Conservation (phyloP, 805 yeast species). For the Metschnikowia kunwiensis region DNA sequence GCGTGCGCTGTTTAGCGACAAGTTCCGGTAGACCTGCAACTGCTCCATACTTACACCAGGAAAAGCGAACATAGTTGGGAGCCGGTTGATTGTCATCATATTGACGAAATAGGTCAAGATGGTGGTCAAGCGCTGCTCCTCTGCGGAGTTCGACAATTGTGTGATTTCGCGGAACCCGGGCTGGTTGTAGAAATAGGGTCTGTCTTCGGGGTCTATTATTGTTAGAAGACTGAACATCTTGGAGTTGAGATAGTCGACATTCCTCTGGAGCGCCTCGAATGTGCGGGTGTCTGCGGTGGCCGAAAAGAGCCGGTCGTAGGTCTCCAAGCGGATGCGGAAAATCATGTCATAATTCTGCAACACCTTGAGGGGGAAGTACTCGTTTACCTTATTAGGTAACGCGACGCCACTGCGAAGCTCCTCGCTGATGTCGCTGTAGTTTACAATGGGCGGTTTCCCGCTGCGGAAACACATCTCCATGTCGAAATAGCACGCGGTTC, state of each 20-base stretch:
- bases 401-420: constrained; percentile 6
- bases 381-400: neutral
- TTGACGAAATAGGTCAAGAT: constrained; percentile 34
- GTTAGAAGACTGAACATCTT: constrained; percentile 29
- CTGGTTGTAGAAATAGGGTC: constrained; percentile 14
- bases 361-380: constrained; percentile 1
- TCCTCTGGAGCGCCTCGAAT: constrained; percentile 18
- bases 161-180: constrained; percentile 9
- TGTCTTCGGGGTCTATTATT: constrained; percentile 17
- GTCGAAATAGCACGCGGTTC: constrained; percentile 46
- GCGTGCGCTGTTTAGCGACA: constrained; percentile 35
- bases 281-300: constrained; percentile 26
- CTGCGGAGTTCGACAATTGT: neutral
- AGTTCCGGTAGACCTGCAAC: constrained; percentile 22
- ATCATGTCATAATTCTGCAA: constrained; percentile 8
- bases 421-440: constrained; percentile 32
- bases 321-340: constrained; percentile 24
- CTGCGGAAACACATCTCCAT: constrained; percentile 40
- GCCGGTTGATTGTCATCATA: constrained; percentile 35
- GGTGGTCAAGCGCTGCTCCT: constrained; percentile 18
- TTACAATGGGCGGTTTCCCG: constrained; percentile 49
- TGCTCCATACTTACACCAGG: constrained; percentile 18
- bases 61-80: constrained; percentile 24
- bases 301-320: constrained; percentile 32
- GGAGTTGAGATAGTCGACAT: constrained; percentile 26